Base-by-base conservation (phyloP, 2,329 filamentous ascomycete genomes). In the Kalaharituber pfeilii region DNA sequence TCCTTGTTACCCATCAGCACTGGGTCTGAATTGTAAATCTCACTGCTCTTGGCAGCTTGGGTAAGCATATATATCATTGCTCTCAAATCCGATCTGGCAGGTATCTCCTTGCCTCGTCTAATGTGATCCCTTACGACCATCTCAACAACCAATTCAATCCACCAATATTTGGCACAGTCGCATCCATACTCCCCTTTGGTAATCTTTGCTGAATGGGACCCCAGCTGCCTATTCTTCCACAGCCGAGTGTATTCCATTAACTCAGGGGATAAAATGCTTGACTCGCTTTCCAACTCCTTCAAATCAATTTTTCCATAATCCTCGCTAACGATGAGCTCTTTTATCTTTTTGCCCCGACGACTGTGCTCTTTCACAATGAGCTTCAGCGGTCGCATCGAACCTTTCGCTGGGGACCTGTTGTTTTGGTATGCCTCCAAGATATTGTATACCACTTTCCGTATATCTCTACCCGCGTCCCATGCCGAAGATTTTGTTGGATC, bases 401-500 rank as follows among this genome's bases (percentile, higher is more conserved):
- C 0, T 56, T 29, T 9, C 60, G 59, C 49, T 56, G 44, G 8
- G 44, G 50, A 2, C 56, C 56, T 9, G 56, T 53, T n/a, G 58
- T 58, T 26, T 49, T 52, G 2, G 59, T 49, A 24, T 52, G 36
- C 9, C 26, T 49, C 39, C 7, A 61, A 50, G 5, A 61, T 47
- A 2, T 52, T 42, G 39, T 61, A 61, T 8, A 56, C 51, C 3
- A 47, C 25, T 1, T 47, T 49, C 15, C 59, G 47, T 5, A 60
- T 36, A 18, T 24, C 18, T 2, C 29, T 18, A 0, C 58, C 56
- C 1, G 56, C 53, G 11, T 60, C 54, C 59, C 59, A 61, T 0
- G 59, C 59, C 20, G 51, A 51, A 1, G 42, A 51, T 0, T 58
- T 49, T 9, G 45, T 58, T 1, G 58, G 53, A 26, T 61, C 59